These are phyloP conservation scores for Rhododendron molle DNA, from an alignment of 148 eudicot genomes.

Conservation along the genomic window DNA sequence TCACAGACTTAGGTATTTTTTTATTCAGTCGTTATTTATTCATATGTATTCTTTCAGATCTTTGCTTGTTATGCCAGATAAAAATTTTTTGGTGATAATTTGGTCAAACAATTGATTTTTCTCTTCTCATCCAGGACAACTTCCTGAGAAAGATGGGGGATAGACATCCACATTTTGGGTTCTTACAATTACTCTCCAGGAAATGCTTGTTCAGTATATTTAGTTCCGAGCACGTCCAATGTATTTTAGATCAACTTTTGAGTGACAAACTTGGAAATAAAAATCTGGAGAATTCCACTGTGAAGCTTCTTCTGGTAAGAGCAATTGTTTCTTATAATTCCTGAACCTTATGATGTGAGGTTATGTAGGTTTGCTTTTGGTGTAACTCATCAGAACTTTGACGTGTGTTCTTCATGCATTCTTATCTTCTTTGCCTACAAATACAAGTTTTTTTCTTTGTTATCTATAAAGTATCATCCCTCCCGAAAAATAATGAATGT, in stretches of 20 bases:
- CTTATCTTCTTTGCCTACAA: not conserved
- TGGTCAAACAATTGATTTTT: not conserved
- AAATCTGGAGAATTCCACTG: constrained; percentile 28
- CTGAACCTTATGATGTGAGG: not conserved
- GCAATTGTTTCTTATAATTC: constrained; percentile 3
- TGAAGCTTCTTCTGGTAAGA: constrained; percentile 72
- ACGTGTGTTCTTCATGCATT: not conserved
- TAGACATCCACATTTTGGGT: constrained; percentile 51
- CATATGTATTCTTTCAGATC: not conserved
- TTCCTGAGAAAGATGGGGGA: constrained; percentile 51
- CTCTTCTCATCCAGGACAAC: constrained; percentile 46
- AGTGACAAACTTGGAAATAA: constrained; percentile 27
- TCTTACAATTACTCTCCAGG: constrained; percentile 51
- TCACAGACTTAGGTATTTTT: not conserved
- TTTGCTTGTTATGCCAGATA: not conserved
- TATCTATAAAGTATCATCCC: not conserved
- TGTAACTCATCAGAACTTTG: not conserved
- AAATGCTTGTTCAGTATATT: constrained; percentile 73
- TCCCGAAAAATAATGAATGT: not conserved
- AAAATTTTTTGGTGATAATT: not conserved
- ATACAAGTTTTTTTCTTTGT: not conserved
- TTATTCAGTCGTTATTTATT: not conserved
- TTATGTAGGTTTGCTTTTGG: not conserved
- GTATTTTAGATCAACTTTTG: constrained; percentile 49
- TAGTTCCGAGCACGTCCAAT: constrained; percentile 59